Percentiles rank a stretch among this genome's conserved stretches.
phyloP scores from a whole-genome alignment of 163 green algal genomes.

The Scenedesmus sp. region DNA sequence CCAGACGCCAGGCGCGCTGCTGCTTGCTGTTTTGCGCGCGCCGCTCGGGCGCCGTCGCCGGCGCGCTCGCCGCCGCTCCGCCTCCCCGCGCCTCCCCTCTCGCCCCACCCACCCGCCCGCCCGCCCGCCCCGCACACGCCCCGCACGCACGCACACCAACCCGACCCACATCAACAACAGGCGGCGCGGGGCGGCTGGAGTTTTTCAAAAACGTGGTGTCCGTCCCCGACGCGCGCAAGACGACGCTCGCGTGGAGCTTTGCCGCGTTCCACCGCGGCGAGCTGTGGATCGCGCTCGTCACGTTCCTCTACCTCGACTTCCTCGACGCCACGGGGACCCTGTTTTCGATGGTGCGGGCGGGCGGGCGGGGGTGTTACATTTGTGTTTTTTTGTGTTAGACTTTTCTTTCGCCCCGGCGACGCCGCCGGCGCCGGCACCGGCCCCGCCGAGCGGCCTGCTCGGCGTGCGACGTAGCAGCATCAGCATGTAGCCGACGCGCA shows the following conservation, averaged over 20 bases:
- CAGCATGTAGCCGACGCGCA: not conserved
- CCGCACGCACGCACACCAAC: too few species aligned
- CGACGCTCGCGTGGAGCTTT: slow-evolving; percentile 66
- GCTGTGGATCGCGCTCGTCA: slow-evolving; percentile 69
- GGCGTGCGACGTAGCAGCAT: not conserved
- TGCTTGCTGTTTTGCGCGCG: too few species aligned
- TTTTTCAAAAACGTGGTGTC: slow-evolving; percentile 76
- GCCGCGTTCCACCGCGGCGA: slow-evolving; percentile 52
- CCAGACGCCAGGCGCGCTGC: slow-evolving; percentile 5
- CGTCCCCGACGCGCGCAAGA: slow-evolving; percentile 55
- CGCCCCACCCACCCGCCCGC: too few species aligned
- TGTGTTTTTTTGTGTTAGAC: too few species aligned
- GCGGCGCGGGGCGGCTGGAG: slow-evolving; percentile 58
- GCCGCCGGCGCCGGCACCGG: too few species aligned
- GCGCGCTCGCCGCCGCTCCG: too few species aligned
- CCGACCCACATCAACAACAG: not conserved
- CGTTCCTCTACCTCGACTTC: slow-evolving; percentile 57
- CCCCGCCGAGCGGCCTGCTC: too few species aligned
- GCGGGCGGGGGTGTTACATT: too few species aligned
- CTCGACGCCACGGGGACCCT: slow-evolving; percentile 50
- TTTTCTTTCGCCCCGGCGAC: too few species aligned
- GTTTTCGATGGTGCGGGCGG: slow-evolving; percentile 22
- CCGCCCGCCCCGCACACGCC: too few species aligned
- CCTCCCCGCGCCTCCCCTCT: too few species aligned
- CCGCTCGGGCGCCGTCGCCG: too few species aligned